Evolutionary conservation across 2,329 filamentous ascomycete species (phyloP), one percentile per base, ranked within the genome.

Genomic region (Lachnellula occidentalis): DNA sequence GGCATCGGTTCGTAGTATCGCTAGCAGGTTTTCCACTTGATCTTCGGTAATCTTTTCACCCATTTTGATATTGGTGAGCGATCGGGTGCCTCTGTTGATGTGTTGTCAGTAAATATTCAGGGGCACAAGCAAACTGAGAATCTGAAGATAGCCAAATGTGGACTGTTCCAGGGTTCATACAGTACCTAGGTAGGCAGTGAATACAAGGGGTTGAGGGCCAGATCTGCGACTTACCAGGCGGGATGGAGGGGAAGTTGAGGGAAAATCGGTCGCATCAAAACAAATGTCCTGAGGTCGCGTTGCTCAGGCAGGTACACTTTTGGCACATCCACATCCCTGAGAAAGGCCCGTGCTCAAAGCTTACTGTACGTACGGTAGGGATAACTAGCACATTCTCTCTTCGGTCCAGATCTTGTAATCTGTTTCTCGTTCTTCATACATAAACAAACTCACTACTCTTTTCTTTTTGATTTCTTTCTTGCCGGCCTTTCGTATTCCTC

Each of bases 41-140:
- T 80, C 73, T 62, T 83, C 80, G 56, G 76, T 78, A 67, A 83
- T 75, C 69, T 76, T 81, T 64, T 83, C 80, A 64, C 77, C 76
- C 79, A 82, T 74, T 58, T 62, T 55, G 45, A 55, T 46, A 53
- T 27, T 42, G 45, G 39, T 12, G 49, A 55, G 51, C 39, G 51
- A 39, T 56, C 37, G n/a, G 51, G 51, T 54, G 34, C 51, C 58
- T 60, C 50, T 63, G 42, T 53, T 51, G 56, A 56, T 53, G 51
- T 46, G 48, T 51, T 57, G 55, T 61, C 47, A 59, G 51, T 42
- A 22, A 43, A 51, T 48, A 43, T 45, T 37, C n/a, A 22, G 19
- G 15, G 27, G 27, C 24, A 34, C 31, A 14, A 11, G 45, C 51
- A 31, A 12, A 31, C 2, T 31, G n/a, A 41, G 24, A 22, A 41